Conservation (phyloP, 2,329 filamentous ascomycete species). For the Neocatenulostroma microsporum region DNA sequence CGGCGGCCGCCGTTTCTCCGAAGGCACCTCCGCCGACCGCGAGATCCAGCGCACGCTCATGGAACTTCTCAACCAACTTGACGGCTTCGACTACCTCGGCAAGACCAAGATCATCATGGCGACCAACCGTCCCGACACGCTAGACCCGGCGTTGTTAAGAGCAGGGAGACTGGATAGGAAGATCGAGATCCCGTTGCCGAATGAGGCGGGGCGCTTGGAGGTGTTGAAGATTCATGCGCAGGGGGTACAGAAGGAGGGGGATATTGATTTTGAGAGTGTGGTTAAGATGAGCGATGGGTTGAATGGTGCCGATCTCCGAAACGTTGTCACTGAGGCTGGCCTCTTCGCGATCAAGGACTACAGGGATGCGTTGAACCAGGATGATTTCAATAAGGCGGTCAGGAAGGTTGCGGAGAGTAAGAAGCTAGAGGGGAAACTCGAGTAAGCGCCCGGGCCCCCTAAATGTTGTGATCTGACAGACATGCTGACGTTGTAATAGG, state of each 20-base stretch:
- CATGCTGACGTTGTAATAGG: too few relatives aligned
- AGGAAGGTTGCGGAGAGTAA: conserved; percentile 95
- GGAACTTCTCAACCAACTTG: conserved; percentile 96
- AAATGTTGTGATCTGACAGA: too few relatives aligned
- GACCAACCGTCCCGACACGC: conserved; percentile 91
- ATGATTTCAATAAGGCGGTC: conserved; percentile 99
- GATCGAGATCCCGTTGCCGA: conserved; percentile 94
- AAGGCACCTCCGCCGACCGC: conserved; percentile 93
- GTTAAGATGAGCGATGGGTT: conserved; percentile 99
- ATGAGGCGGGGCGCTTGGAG: conserved; percentile 91
- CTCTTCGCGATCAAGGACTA: conserved; percentile 98
- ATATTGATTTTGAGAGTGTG: conserved; percentile 97
- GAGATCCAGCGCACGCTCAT: conserved; percentile 98
- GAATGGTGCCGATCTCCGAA: conserved; percentile 94
- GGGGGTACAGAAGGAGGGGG: conserved; percentile 79
- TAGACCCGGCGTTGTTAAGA: conserved; percentile 86
- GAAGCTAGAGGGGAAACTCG: conserved; percentile 92
- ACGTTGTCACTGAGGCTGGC: conserved; percentile 95
- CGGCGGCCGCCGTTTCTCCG: conserved; percentile 89
- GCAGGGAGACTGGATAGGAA: conserved; percentile 92
- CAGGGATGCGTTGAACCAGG: conserved; percentile 89
- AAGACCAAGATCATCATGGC: conserved; percentile 99
- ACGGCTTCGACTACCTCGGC: conserved; percentile 97
- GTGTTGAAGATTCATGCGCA: conserved; percentile 96
- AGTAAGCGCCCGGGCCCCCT: too few relatives aligned